A percentile compares a stretch with the other conserved stretches of the same genome.
phyloP scores from a whole-genome alignment of 1,284 basidiomycete species.

The Microbotryum silenes-acaulis region DNA sequence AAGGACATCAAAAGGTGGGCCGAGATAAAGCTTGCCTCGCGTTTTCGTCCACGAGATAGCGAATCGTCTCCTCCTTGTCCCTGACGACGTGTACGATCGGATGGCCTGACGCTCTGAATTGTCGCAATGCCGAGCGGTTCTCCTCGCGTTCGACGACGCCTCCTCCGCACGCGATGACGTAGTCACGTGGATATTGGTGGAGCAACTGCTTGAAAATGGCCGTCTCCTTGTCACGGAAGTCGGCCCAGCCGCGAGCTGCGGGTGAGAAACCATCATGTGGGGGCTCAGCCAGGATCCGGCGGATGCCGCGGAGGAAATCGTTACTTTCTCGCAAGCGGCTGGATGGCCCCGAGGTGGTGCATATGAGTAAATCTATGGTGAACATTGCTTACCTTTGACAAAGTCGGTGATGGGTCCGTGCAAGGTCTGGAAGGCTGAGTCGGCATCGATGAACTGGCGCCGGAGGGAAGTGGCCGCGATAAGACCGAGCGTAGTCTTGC shows the following conservation, averaged over 20 bases:
- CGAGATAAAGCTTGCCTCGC: constrained; percentile 68
- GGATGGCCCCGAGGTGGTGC: constrained; percentile 5
- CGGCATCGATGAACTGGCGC: constrained; percentile 31
- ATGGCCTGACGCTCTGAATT: constrained; percentile 61
- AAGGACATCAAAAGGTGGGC: constrained; percentile 77
- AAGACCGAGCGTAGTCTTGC: constrained; percentile 34
- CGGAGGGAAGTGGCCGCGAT: constrained; percentile 34
- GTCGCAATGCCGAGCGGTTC: constrained; percentile 47
- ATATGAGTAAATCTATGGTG: not conserved
- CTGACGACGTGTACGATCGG: constrained; percentile 62
- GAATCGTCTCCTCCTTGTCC: constrained; percentile 60
- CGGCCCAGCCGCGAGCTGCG: constrained; percentile 59
- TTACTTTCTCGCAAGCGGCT: constrained; percentile 13
- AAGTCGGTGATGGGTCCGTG: constrained; percentile 21
- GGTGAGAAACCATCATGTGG: constrained; percentile 10
- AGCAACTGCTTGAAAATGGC: constrained; percentile 39
- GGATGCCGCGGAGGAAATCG: constrained; percentile 1
- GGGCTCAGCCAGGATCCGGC: constrained; percentile 4
- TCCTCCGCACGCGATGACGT: constrained; percentile 83
- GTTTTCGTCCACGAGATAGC: constrained; percentile 61
- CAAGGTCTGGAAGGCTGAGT: constrained; percentile 23
- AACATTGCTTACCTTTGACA: not conserved
- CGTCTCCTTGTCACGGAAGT: constrained; percentile 53
- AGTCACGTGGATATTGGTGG: constrained; percentile 44
- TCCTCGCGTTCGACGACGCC: constrained; percentile 82